A percentile compares a stretch with the other conserved stretches of the same genome.
Conservation (phyloP, 805 yeast genomes). For the Metschnikowia bowlesiae region DNA sequence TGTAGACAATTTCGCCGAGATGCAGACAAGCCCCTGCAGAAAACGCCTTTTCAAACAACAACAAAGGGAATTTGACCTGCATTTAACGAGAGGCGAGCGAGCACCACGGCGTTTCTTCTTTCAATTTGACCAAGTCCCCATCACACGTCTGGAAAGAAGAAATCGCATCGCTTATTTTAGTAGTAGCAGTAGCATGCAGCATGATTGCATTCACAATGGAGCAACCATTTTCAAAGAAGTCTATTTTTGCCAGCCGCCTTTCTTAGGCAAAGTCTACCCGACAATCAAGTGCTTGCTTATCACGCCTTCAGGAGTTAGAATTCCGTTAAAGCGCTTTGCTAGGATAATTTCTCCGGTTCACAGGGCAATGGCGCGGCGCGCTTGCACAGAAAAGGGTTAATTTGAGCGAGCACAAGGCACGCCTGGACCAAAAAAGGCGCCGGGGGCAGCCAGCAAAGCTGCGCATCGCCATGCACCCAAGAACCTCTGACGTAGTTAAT, state of each 20-base stretch:
- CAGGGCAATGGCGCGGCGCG: neutral
- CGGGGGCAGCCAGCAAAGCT: neutral
- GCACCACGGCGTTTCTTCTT: conserved; percentile 1
- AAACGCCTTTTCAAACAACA: neutral
- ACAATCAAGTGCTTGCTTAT: neutral
- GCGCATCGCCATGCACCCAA: neutral
- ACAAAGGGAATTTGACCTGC: neutral
- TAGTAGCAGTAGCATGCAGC: neutral
- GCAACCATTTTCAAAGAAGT: neutral
- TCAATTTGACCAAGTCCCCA: neutral
- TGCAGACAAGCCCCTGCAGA: neutral
- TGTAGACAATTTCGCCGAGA: conserved; percentile 2
- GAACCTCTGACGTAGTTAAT: neutral
- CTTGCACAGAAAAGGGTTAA: neutral
- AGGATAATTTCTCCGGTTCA: neutral
- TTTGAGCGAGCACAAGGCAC: neutral
- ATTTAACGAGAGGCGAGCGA: neutral
- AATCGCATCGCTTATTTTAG: neutral
- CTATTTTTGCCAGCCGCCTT: neutral
- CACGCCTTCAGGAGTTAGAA: neutral
- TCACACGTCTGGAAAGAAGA: neutral
- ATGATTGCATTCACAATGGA: neutral
- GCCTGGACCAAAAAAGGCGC: neutral
- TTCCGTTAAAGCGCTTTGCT: neutral
- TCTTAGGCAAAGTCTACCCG: neutral